Evolutionary conservation across 1,139 yeast genomes (phyloP), one percentile per base, ranked within the genome.

Genomic region (Candida labiduridarum): DNA sequence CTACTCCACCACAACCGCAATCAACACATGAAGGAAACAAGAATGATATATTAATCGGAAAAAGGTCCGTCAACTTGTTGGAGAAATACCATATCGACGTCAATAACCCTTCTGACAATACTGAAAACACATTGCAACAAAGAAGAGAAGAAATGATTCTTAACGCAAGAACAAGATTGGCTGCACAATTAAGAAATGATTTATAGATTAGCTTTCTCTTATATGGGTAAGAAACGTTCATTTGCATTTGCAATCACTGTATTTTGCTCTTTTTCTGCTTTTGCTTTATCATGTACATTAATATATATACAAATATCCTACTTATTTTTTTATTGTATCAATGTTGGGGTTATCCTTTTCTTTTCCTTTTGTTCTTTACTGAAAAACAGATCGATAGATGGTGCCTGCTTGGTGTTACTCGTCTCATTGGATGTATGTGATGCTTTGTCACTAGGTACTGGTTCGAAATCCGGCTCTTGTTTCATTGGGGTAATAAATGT

Each of bases 301-400:
- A 36, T 31, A 42, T 33, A 15, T 42, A 19, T 42, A 30, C 25
- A 30, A 10, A 15, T 29, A 41, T 41, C 22, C 15, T 34, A 19
- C 22, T 19, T 19, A 19, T 19, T 29, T 44, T 18, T 19, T 41
- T 41, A 49, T 41, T 53, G 56, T 12, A 78, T 63, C 44, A 76
- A 59, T 2, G 79, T 78, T 7, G 84, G 83, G 0, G 74, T 68
- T 4, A 79, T 66, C 50, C 82, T 63, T 49, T 79, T 70, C 57
- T 76, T 76, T 50, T 73, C 69, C 54, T 70, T 72, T 11, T 51
- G 52, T 11, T 48, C 49, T 45, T 42, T 56, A 34, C 51, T 45
- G 33, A 55, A 55, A 43, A 59, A 57, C 18, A 49, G 46, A 40
- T 59, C 59, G 27, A 58, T 54, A 2, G 57, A 50, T 10, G 55